Conservation (phyloP, 768 basidiomycete genomes). For the Naganishia antarctica region DNA sequence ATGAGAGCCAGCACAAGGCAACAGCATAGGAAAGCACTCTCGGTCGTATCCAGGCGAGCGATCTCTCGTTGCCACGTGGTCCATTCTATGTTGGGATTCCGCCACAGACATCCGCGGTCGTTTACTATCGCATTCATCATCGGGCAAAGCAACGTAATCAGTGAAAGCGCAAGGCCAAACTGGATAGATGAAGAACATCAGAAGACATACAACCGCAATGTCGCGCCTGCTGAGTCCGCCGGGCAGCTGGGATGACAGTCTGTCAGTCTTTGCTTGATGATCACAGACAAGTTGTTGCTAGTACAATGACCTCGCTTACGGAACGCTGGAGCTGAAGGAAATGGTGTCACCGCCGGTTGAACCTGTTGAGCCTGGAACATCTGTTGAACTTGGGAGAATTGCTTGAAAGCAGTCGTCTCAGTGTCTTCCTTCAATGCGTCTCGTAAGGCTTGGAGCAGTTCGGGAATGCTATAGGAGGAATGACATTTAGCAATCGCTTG, state of each 20-base stretch:
- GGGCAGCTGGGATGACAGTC: not conserved
- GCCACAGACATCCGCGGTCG: slow-evolving; percentile 3
- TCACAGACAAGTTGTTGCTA: too few species aligned
- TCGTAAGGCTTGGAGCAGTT: slow-evolving; percentile 9
- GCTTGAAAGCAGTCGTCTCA: slow-evolving; percentile 12
- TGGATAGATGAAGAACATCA: not conserved
- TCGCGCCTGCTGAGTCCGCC: not conserved
- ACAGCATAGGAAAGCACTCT: slow-evolving; percentile 17
- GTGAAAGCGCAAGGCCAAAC: too few species aligned
- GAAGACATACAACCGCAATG: not conserved
- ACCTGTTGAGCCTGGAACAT: not conserved
- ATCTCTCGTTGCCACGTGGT: slow-evolving; percentile 4
- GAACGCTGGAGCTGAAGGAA: not conserved
- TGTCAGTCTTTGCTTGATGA: too few species aligned
- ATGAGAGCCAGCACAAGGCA: slow-evolving; percentile 15
- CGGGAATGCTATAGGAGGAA: not conserved
- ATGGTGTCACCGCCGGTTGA: not conserved
- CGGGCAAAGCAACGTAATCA: too few species aligned
- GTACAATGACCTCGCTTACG: not conserved
- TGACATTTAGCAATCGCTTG: not conserved
- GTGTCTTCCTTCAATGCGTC: slow-evolving; percentile 11
- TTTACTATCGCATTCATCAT: not conserved
- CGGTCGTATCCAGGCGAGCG: slow-evolving; percentile 9
- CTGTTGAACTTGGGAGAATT: slow-evolving; percentile 14
- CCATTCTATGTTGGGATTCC: not conserved